phyloP scores from a whole-genome alignment of 495 filamentous ascomycete genomes.

The Penicillium parvum region DNA sequence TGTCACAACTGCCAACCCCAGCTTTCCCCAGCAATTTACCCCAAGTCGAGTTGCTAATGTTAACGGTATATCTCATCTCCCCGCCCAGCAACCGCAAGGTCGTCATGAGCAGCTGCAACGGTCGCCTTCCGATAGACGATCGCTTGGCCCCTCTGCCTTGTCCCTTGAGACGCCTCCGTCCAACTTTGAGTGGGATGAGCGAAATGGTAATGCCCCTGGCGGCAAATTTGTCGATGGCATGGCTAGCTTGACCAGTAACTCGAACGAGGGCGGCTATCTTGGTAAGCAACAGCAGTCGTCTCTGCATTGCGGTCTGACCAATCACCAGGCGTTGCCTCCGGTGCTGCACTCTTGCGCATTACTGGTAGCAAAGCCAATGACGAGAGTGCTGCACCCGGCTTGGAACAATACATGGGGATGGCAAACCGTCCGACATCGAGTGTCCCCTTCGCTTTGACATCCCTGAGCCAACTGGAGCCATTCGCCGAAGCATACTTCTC shows the following conservation, averaged over 20 bases:
- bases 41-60: not conserved
- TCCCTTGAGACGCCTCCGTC: constrained; percentile 8
- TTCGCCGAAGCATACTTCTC: constrained; percentile 19
- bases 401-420: not conserved
- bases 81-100: not conserved
- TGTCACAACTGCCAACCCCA: not conserved
- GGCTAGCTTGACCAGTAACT: constrained; percentile 17
- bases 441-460: constrained; percentile 4
- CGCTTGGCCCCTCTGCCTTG: not conserved
- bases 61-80: not conserved
- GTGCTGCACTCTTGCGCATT: constrained; percentile 11
- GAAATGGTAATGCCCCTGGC: not conserved
- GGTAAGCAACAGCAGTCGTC: constrained; percentile 1
- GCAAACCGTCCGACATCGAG: not conserved
- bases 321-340: constrained; percentile 13
- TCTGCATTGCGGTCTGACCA: not conserved
- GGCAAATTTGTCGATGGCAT: constrained; percentile 18
- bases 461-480: constrained; percentile 15
- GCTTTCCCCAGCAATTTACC: not conserved
- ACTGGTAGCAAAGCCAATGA: constrained; percentile 7
- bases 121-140: not conserved
- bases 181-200: constrained; percentile 18
- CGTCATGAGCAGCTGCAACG: not conserved
- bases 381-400: not conserved
- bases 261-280: constrained; percentile 14